These are phyloP conservation scores for Trametes sp. DNA, from an alignment of 1,284 basidiomycete species.

Conservation along the genomic window DNA sequence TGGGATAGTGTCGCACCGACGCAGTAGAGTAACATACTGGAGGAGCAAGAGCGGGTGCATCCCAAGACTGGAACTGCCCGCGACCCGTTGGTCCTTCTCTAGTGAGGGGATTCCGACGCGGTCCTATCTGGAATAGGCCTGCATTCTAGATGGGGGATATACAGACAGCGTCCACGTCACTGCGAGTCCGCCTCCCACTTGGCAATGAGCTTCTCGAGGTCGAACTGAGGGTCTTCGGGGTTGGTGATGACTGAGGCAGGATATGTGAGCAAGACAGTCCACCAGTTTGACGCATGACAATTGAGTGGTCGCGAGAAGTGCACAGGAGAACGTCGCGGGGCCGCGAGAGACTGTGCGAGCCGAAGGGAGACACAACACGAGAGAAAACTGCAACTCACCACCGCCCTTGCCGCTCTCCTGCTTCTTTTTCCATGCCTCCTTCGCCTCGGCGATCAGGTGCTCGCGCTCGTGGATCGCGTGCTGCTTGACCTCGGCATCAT, in stretches of 20 bases:
- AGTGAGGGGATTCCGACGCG: conserved; percentile 2
- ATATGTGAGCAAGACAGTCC: not conserved
- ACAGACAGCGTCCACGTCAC: conserved; percentile 40
- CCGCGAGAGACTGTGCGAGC: too few species aligned
- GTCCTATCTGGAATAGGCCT: conserved; percentile 20
- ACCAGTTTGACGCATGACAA: not conserved
- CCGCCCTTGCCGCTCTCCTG: conserved; percentile 59
- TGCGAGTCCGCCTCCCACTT: conserved; percentile 74
- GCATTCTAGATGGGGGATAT: conserved; percentile 29
- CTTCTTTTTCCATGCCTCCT: conserved; percentile 89
- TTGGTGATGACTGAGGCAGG: conserved; percentile 79
- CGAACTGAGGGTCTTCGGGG: conserved; percentile 95
- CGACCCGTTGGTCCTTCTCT: not conserved
- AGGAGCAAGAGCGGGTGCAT: not conserved
- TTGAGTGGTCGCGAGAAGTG: not conserved
- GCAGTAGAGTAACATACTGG: not conserved
- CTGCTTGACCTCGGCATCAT: conserved; percentile 76
- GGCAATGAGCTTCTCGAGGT: conserved; percentile 91
- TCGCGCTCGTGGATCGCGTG: conserved; percentile 78
- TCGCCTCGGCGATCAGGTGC: conserved; percentile 86
- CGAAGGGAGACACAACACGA: not conserved
- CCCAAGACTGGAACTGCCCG: too few species aligned
- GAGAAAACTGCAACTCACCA: conserved; percentile 51
- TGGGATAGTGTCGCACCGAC: not conserved
- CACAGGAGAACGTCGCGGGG: not conserved